Evolutionary conservation across 2,329 filamentous ascomycete genomes (phyloP), one percentile per base, ranked within the genome.

Genomic region (Fusarium foetens): DNA sequence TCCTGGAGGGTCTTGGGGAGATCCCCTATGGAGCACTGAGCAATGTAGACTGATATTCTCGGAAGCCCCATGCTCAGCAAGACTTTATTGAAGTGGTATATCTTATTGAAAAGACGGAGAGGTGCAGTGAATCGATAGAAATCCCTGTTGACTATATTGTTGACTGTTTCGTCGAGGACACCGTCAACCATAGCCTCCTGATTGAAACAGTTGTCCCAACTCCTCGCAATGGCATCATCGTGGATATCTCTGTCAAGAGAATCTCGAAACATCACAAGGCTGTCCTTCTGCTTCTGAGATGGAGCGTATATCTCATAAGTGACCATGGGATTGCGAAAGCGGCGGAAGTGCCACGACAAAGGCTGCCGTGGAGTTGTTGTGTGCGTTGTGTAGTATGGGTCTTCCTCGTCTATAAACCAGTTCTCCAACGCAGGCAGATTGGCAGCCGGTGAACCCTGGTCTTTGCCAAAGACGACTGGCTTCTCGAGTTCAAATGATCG

Each of bases 1-100:
- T 85, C 78, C 61, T 85, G 87, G 2, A 97, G 81, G 3, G 81
- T 71, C 0, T 74, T 57, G 0, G 95, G 94, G 0, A 98, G 87
- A 61, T 92, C 88, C 8, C 85, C 78, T 5, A 98, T 85, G 36
- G 92, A 86, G 19, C 91, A 92, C 82, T 98, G 96, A 0, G 95
- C 95, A 58, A 98, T 91, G 80, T 98, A 98, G 6, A 98, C 84
- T n/a, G 85, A 81, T 5, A 82, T 61, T 8, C 69, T 74, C 60
- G 79, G 53, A 63, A 10, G 49, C 68, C 41, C 33, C 63, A 48
- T n/a, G 27, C 10, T 43, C 9, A 35, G 38, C 54, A 69, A 77
- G 71, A 14, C 52, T 27, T 16, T 58, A 63, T 89, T 89, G 79
- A 85, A 89, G 54, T 83, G 78, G n/a, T 84, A 73, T 11, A 85